These are phyloP conservation scores for Candida parachauliodes DNA, from an alignment of 805 yeast genomes.

Conservation along the genomic window DNA sequence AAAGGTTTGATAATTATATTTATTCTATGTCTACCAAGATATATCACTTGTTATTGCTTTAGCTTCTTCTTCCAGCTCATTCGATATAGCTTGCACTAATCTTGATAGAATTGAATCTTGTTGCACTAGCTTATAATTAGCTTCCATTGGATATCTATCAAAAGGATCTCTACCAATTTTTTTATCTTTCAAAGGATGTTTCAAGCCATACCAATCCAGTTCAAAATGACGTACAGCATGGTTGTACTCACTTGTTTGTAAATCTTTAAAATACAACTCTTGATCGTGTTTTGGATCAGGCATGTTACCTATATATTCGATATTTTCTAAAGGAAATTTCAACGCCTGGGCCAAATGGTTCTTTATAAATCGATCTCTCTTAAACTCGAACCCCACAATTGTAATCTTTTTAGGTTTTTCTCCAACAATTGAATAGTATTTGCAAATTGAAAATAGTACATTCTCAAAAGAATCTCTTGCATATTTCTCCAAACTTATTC, in stretches of 20 bases:
- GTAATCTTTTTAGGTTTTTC: conserved; percentile 50
- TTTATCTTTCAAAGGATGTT: conserved; percentile 42
- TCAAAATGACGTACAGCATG: conserved; percentile 54
- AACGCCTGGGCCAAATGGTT: conserved; percentile 52
- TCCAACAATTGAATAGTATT: conserved; percentile 46
- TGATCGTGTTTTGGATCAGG: conserved; percentile 46
- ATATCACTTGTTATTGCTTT: neutral
- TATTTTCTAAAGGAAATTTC: conserved; percentile 30
- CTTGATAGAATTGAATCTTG: too few species aligned
- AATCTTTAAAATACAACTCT: conserved; percentile 42
- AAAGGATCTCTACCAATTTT: conserved; percentile 58
- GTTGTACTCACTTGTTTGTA: conserved; percentile 46
- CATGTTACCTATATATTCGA: conserved; percentile 53
- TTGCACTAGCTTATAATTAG: too few species aligned
- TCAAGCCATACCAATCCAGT: conserved; percentile 57
- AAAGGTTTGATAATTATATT: too few species aligned
- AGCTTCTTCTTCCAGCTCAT: conserved; percentile 7
- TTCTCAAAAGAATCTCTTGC: conserved; percentile 83
- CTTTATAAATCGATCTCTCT: conserved; percentile 53
- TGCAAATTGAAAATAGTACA: conserved; percentile 55
- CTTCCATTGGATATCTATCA: too few species aligned
- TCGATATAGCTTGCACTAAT: conserved; percentile 15
- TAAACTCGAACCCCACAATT: conserved; percentile 74
- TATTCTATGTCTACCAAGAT: too few species aligned
- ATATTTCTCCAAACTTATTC: conserved; percentile 58